These are phyloP conservation scores for Plasmodium sp. DNA, from an alignment of 169 alveolate species.

Conservation along the genomic window DNA sequence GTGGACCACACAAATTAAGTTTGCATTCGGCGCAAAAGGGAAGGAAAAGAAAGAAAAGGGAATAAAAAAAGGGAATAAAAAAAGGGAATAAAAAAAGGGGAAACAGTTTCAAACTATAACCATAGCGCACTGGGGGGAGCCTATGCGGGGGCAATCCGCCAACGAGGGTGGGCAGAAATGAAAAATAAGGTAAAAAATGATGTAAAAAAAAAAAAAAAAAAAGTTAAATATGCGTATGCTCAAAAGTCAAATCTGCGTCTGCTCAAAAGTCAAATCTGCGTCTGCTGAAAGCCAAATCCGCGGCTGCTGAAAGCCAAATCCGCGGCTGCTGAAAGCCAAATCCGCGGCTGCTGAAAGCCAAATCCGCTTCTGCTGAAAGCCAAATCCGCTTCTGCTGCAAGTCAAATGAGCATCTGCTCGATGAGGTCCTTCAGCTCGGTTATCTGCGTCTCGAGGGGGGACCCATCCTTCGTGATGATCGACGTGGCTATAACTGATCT, in stretches of 20 bases:
- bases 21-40: background rate
- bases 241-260: slow-evolving; percentile 90
- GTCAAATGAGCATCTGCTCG: slow-evolving; percentile 95
- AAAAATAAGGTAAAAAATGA: background rate
- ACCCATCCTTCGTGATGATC: slow-evolving; percentile 95
- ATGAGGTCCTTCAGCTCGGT: slow-evolving; percentile 96
- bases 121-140: background rate
- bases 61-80: background rate
- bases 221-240: background rate
- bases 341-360: slow-evolving; percentile 25
- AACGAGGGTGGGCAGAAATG: background rate
- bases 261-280: no score
- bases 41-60: background rate
- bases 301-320: slow-evolving; percentile 76
- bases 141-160: background rate
- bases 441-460: slow-evolving; percentile 95
- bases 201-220: background rate
- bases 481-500: slow-evolving; percentile 98
- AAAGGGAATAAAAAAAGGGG: background rate
- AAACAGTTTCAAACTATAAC: background rate
- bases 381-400: no score
- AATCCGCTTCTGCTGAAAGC: slow-evolving; percentile 87
- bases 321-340: no score
- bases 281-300: no score
- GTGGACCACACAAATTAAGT: background rate